Evolutionary conservation across 2,329 filamentous ascomycete species (phyloP).

Genomic region (Neonectria neomacrospora): DNA sequence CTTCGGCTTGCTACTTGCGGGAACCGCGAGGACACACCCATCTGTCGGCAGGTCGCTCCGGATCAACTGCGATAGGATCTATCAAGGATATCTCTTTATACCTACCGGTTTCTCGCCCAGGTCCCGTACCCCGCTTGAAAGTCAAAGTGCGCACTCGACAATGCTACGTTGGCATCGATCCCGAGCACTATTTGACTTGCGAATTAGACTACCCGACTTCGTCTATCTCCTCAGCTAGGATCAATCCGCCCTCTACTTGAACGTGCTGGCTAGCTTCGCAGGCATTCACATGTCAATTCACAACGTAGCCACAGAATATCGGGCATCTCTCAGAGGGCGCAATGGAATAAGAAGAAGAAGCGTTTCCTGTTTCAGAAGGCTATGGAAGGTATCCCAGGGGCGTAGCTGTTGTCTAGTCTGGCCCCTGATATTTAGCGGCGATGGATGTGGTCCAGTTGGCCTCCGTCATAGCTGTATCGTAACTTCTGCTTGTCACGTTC

Average conservation of each 20-base stretch:
- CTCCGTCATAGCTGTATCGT: too few relatives aligned
- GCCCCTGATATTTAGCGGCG: not conserved
- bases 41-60: constrained; percentile 21
- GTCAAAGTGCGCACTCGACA: not conserved
- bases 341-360: not conserved
- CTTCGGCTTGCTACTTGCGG: constrained; percentile 18
- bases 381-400: not conserved
- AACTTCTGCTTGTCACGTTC: not conserved
- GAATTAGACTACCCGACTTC: too few relatives aligned
- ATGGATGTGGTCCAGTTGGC: not conserved
- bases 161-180: not conserved
- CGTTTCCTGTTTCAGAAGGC: too few relatives aligned
- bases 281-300: not conserved
- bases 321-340: not conserved
- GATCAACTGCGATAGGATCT: constrained; percentile 1
- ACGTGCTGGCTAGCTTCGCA: not conserved
- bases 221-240: too few relatives aligned
- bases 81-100: not conserved
- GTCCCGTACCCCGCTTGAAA: not conserved
- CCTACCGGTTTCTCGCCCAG: not conserved
- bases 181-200: not conserved
- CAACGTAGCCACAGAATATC: not conserved
- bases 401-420: too few relatives aligned
- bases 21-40: constrained; percentile 6
- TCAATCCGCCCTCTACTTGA: too few relatives aligned